Conservation (phyloP, 495 filamentous ascomycete species). For the Polyplosphaeria fusca region DNA sequence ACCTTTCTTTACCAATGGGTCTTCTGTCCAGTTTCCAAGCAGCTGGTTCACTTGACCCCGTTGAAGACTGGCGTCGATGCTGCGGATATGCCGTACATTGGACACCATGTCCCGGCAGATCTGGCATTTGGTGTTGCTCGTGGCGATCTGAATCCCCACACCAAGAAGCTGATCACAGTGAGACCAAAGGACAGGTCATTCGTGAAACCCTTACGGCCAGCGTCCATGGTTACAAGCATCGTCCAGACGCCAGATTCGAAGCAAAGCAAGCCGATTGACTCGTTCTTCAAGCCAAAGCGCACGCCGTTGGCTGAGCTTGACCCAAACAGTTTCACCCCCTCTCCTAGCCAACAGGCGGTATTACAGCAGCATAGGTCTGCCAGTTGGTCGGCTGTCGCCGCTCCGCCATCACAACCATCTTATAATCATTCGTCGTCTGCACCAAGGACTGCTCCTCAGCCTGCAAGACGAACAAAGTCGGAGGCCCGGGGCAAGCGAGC, state of each 20-base stretch:
- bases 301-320: constrained; percentile 83
- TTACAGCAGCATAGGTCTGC: constrained; percentile 47
- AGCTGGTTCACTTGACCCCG: constrained; percentile 68
- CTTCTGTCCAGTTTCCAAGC: constrained; percentile 70
- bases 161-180: constrained; percentile 54
- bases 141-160: constrained; percentile 86
- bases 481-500: constrained; percentile 14
- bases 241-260: constrained; percentile 55
- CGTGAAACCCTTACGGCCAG: constrained; percentile 27
- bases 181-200: constrained; percentile 7
- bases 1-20: constrained; percentile 95
- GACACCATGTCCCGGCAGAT: constrained; percentile 62
- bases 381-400: constrained; percentile 46
- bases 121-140: constrained; percentile 72
- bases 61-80: constrained; percentile 58
- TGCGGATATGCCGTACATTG: constrained; percentile 74
- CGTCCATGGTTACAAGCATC: constrained; percentile 23
- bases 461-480: constrained; percentile 21
- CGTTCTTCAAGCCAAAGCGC: constrained; percentile 73
- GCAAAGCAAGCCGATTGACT: constrained; percentile 63
- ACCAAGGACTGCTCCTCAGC: constrained; percentile 41
- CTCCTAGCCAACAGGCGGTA: constrained; percentile 62
- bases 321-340: constrained; percentile 74
- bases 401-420: constrained; percentile 10
- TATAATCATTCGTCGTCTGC: constrained; percentile 43